A percentile compares a stretch with the other conserved stretches of the same genome.
Evolutionary conservation across 106 monocot species (phyloP).

Genomic region (Dioscorea zingiberensis): DNA sequence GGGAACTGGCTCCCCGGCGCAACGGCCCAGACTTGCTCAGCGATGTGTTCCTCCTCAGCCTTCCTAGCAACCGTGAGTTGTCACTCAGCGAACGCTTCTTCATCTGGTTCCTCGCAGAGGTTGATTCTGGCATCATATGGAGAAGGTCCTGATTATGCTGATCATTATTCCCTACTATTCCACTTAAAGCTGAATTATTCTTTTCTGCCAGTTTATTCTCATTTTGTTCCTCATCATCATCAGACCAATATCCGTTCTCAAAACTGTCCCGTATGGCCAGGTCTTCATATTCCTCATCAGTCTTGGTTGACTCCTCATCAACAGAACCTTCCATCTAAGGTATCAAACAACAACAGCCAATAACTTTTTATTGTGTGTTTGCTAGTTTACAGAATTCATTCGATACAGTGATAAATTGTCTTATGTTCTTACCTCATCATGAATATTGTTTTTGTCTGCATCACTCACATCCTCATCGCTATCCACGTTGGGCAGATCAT

Average conservation of each 20-base stretch:
- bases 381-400: background rate
- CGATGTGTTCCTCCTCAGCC: conserved; percentile 4
- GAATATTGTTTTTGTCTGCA: conserved; percentile 24
- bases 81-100: conserved; percentile 52
- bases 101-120: conserved; percentile 10
- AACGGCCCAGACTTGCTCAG: conserved; percentile 7
- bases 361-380: background rate
- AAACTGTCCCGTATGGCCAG: conserved; percentile 59
- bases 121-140: conserved; percentile 4
- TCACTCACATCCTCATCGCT: conserved; percentile 80
- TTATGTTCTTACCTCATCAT: conserved; percentile 49
- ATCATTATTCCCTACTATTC: conserved; percentile 25
- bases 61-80: conserved; percentile 18
- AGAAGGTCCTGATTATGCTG: conserved; percentile 30
- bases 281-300: conserved; percentile 93
- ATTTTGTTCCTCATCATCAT: conserved; percentile 28
- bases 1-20: background rate
- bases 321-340: conserved; percentile 86
- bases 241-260: conserved; percentile 55
- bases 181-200: background rate
- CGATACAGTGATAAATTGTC: background rate
- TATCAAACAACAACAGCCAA: background rate
- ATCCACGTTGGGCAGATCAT: conserved; percentile 40
- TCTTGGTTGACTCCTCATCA: conserved; percentile 83
- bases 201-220: background rate